Percentiles rank a stretch among this genome's conserved stretches.
Conservation (phyloP, 331 rosid genomes). For the Malus hybrid region DNA sequence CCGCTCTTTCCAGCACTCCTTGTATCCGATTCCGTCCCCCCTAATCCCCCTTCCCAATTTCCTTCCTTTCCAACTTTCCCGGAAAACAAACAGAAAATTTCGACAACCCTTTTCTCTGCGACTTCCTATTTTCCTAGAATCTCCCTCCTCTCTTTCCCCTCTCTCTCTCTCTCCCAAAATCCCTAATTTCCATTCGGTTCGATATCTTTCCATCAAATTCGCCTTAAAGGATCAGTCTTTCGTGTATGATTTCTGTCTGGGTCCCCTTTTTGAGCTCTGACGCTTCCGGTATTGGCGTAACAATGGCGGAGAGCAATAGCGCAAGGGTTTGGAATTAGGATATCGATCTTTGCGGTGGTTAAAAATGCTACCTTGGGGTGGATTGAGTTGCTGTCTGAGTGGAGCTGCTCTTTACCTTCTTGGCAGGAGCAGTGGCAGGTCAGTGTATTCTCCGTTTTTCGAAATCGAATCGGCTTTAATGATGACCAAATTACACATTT, state of each 20-base stretch:
- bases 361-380: slow-evolving; percentile 93
- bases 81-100: slow-evolving; percentile 2
- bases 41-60: background rate
- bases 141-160: background rate
- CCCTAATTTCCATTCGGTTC: background rate
- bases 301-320: slow-evolving; percentile 3
- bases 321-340: slow-evolving; percentile 13
- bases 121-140: background rate
- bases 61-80: background rate
- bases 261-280: background rate
- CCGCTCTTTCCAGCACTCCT: slow-evolving; percentile 27
- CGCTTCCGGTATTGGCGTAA: background rate
- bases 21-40: slow-evolving; percentile 29
- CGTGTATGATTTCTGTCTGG: background rate
- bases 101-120: background rate
- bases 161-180: background rate
- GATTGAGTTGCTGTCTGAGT: slow-evolving; percentile 87
- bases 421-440: slow-evolving; percentile 96
- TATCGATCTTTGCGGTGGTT: background rate
- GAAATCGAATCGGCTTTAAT: background rate
- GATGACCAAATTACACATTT: background rate
- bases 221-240: background rate
- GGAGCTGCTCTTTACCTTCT: slow-evolving; percentile 95
- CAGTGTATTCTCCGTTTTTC: background rate
- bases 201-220: background rate